A percentile compares a stretch with the other conserved stretches of the same genome.
phyloP scores from a whole-genome alignment of 2,329 filamentous ascomycete genomes.

The Cordyceps fumosorosea region DNA sequence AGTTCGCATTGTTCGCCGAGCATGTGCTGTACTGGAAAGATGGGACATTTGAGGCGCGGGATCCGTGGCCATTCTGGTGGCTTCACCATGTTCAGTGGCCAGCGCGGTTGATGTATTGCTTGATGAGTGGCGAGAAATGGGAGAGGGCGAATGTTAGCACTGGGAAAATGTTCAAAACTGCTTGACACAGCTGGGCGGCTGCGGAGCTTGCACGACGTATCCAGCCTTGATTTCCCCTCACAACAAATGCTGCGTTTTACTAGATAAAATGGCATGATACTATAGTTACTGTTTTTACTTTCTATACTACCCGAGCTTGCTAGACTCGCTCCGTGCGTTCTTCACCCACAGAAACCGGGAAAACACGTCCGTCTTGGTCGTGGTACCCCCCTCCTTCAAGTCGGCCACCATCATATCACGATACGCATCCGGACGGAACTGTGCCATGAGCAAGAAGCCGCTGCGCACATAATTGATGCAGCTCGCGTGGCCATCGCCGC shows the following conservation, averaged over 20 bases:
- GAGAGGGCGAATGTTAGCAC: constrained; percentile 63
- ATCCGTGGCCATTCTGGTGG: constrained; percentile 51
- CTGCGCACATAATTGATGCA: background rate
- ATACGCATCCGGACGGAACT: background rate
- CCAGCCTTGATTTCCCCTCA: no score
- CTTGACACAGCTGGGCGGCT: background rate
- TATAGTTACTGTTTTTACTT: no score
- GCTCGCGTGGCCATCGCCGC: background rate
- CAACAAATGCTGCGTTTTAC: no score
- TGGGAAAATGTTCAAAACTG: constrained; percentile 26
- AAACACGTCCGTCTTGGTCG: background rate
- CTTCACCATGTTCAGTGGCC: constrained; percentile 53
- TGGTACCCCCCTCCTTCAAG: background rate
- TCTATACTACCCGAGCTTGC: no score
- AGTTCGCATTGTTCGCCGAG: constrained; percentile 23
- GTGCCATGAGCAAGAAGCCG: background rate
- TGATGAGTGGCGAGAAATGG: constrained; percentile 45
- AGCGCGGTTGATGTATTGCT: constrained; percentile 38
- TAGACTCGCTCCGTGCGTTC: background rate
- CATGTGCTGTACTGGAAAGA: constrained; percentile 48
- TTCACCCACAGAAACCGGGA: background rate
- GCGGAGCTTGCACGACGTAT: no score
- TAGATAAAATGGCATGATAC: no score
- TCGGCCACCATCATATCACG: background rate
- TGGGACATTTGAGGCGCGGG: constrained; percentile 45